Conservation (phyloP, 2,329 filamentous ascomycete genomes). For the Sclerotinia glacialis region DNA sequence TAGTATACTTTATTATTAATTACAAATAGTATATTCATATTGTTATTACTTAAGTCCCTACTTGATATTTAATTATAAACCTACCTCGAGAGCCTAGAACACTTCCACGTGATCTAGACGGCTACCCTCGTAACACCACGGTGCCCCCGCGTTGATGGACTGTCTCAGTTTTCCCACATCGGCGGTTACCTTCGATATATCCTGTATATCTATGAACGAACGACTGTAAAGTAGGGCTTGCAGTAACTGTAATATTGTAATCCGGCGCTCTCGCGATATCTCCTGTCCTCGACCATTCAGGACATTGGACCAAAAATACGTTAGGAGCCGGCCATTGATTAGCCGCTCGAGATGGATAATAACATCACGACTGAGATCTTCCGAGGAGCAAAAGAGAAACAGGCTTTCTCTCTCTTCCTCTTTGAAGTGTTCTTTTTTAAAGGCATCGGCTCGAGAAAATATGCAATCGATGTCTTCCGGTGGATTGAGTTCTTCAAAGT, state of each 20-base stretch:
- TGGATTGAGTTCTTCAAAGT: not conserved
- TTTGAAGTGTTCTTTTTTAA: not conserved
- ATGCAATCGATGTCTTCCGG: not conserved
- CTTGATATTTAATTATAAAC: too few relatives aligned
- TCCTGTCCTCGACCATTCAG: not conserved
- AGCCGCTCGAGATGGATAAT: not conserved
- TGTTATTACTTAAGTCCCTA: too few relatives aligned
- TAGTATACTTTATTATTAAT: too few relatives aligned
- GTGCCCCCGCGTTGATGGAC: not conserved
- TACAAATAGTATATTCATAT: too few relatives aligned
- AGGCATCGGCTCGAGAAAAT: not conserved
- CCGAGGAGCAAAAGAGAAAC: not conserved
- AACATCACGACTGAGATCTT: not conserved
- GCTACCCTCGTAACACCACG: too few relatives aligned
- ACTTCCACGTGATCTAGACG: too few relatives aligned
- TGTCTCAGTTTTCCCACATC: not conserved
- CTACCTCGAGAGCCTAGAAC: too few relatives aligned
- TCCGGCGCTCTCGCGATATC: not conserved
- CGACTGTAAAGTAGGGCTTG: not conserved
- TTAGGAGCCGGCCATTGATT: not conserved
- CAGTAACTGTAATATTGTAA: not conserved
- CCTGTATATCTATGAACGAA: not conserved
- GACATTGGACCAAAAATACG: not conserved
- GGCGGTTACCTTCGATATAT: accelerated
- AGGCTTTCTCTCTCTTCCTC: not conserved